Conservation (phyloP, 2,329 filamentous ascomycete genomes). For the Colletotrichum acutatum region DNA sequence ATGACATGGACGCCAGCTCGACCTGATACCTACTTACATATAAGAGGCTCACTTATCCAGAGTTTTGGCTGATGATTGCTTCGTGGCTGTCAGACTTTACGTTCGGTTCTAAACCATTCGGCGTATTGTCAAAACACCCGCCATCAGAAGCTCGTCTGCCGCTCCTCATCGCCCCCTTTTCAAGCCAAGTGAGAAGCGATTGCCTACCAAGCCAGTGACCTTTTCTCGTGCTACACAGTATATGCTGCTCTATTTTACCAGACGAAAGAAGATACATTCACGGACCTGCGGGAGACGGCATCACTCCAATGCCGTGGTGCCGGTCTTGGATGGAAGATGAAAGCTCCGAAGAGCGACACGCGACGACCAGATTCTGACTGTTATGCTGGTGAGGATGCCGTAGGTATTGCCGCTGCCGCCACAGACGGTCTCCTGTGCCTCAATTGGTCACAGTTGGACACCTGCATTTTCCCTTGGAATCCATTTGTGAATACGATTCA, state of each 20-base stretch:
- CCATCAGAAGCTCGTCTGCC: not conserved
- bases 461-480: too few species aligned
- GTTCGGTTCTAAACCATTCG: not conserved
- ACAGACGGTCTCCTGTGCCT: conserved; percentile 31
- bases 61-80: not conserved
- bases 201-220: too few species aligned
- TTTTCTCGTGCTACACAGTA: too few species aligned
- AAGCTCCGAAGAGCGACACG: too few species aligned
- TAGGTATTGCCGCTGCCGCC: conserved; percentile 45
- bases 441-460: too few species aligned
- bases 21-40: not conserved
- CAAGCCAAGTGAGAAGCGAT: not conserved
- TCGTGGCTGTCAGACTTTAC: not conserved
- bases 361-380: conserved; percentile 12
- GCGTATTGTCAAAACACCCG: not conserved
- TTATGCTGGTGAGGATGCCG: conserved; percentile 43
- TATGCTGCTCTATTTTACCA: too few species aligned
- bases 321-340: too few species aligned
- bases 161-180: not conserved
- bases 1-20: not conserved
- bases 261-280: too few species aligned
- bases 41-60: not conserved
- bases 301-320: not conserved
- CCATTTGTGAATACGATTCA: not conserved
- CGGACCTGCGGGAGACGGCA: not conserved